Base-by-base conservation (phyloP, 2,329 filamentous ascomycete genomes). In the Diaporthe citriasiana region DNA sequence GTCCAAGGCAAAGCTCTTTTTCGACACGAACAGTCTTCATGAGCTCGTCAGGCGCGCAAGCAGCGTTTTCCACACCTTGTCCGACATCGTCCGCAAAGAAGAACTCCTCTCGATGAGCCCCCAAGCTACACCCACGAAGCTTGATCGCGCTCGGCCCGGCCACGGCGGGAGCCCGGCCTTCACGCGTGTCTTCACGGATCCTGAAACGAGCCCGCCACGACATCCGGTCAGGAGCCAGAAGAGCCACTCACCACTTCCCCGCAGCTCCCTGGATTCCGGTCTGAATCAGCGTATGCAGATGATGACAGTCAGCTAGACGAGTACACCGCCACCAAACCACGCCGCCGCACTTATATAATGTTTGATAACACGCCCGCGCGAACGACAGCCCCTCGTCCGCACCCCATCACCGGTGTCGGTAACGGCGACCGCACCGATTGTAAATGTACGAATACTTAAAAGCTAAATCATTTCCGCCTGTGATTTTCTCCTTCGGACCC, bases 21-120 rank as follows among this genome's bases (percentile, higher is more conserved):
- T 93, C 76, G 91, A 92, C 79, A 93, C 91, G 7, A 92, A 92
- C 76, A 93, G 90, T 80, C 85, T 93, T n/a, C 90, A 90, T 77
- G 89, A 91, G 78, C 83, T 93, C 70, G 91, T 93, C 50, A 90
- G 90, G 79, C 86, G 90, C 74, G 91, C 91, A 1, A 87, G 89
- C 38, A 88, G 89, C 72, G 82, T 93, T 45, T 87, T 89, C 38
- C 90, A 92, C 76, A 84, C 85, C 5, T 82, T 93, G 30, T 90
- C 90, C 0, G 90, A 92, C 71, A 81, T 90, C 7, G 85, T 93
- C 60, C 89, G 91, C 63, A 86, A 86, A 69, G 89, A 87, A 51
- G 91, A 93, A 77, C 86, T 89, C 38, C 84, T 90, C 66, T 88
- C 88, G 0, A 86, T 87, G 75, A 92, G 88, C 78, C 90, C 90